A percentile compares a stretch with the other conserved stretches of the same genome.
phyloP scores from a whole-genome alignment of 345 rosid species.

The Brassica cretica region DNA sequence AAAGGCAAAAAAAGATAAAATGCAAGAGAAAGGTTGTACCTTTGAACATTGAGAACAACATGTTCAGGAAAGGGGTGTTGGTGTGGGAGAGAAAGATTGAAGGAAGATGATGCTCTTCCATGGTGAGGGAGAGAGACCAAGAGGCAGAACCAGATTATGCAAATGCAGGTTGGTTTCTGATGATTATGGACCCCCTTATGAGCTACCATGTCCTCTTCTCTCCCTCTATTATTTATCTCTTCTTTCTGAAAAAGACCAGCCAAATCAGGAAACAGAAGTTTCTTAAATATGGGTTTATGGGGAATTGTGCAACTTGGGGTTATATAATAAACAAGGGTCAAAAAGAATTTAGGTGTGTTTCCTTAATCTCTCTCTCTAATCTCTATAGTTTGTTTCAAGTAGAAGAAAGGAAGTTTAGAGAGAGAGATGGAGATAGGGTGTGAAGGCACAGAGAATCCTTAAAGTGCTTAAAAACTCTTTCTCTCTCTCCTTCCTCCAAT shows the following conservation, averaged over 20 bases:
- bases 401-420: constrained; percentile 37
- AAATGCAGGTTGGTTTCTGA: constrained; percentile 27
- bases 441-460: constrained; percentile 34
- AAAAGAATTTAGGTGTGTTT: constrained; percentile 13
- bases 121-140: constrained; percentile 28
- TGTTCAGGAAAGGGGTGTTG: constrained; percentile 65
- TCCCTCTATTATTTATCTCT: background rate
- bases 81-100: constrained; percentile 55
- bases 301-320: constrained; percentile 33
- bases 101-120: constrained; percentile 29
- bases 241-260: constrained; percentile 20
- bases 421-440: constrained; percentile 1
- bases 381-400: constrained; percentile 33
- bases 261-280: constrained; percentile 13
- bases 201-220: constrained; percentile 25
- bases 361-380: constrained; percentile 6
- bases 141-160: constrained; percentile 48
- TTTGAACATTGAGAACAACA: constrained; percentile 52
- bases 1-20: background rate
- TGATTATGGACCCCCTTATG: constrained; percentile 41
- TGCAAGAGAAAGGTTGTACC: constrained; percentile 54
- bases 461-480: constrained; percentile 25
- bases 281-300: constrained; percentile 28
- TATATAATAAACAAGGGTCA: constrained; percentile 21
- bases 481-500: constrained; percentile 22